Evolutionary conservation across 257 asterid genomes (phyloP).

Genomic region (Solanum pinnatisectum): DNA sequence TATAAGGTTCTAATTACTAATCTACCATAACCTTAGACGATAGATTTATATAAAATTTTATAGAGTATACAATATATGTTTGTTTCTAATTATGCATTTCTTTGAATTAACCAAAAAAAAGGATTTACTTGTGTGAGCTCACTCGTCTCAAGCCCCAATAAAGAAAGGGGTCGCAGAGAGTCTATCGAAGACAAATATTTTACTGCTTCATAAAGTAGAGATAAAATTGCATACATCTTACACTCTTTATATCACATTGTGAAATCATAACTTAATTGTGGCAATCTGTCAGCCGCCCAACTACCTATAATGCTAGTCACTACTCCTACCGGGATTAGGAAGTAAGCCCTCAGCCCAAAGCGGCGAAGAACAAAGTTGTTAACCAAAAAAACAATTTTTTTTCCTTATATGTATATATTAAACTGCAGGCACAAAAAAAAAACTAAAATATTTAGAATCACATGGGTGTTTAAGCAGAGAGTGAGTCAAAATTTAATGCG

Average conservation of each 20-base stretch:
- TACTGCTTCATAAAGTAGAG: not conserved
- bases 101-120: not conserved
- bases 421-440: not conserved
- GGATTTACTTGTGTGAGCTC: not conserved
- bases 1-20: not conserved
- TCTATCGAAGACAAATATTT: not conserved
- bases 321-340: too few relatives aligned
- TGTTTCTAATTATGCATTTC: not conserved
- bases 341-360: too few relatives aligned
- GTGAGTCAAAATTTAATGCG: conserved; percentile 15
- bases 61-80: too few relatives aligned
- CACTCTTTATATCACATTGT: not conserved
- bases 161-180: fast-evolving
- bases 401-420: not conserved
- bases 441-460: not conserved
- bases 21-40: not conserved
- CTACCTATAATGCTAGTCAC: too few relatives aligned
- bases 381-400: too few relatives aligned
- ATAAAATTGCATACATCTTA: too few relatives aligned
- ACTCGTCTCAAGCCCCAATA: not conserved
- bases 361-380: too few relatives aligned
- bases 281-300: not conserved
- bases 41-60: not conserved
- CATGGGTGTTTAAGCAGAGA: conserved; percentile 2
- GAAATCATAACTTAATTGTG: not conserved